Conservation (phyloP, 768 basidiomycete species). For the Rhodotorula kratochvilovae region DNA sequence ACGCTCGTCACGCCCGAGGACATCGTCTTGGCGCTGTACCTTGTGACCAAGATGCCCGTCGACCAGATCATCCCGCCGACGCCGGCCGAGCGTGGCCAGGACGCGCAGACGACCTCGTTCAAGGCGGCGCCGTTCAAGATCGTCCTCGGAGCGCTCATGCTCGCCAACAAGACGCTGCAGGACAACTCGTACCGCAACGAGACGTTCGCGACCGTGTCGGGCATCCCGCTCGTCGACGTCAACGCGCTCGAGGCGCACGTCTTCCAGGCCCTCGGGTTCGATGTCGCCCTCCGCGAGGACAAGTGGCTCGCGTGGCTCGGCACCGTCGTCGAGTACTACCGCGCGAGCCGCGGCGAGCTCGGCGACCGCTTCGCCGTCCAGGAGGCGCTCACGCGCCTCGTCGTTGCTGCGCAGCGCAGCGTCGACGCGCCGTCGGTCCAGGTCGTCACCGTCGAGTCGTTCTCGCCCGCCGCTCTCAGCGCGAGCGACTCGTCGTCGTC, state of each 20-base stretch:
- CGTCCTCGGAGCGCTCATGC: conserved; percentile 83
- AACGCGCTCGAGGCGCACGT: conserved; percentile 92
- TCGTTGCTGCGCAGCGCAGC: conserved; percentile 19
- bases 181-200: conserved; percentile 95
- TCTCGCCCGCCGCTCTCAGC: conserved; percentile 1
- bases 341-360: conserved; percentile 15
- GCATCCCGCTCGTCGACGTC: conserved; percentile 74
- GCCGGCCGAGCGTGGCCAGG: conserved; percentile 54
- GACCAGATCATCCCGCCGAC: conserved; percentile 40
- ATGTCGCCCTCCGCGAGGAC: conserved; percentile 60
- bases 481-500: conserved; percentile 1
- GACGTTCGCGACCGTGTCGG: conserved; percentile 92
- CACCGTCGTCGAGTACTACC: conserved; percentile 11
- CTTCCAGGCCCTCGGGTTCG: conserved; percentile 69
- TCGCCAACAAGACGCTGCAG: conserved; percentile 73
- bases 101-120: conserved; percentile 75
- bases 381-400: conserved; percentile 31
- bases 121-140: conserved; percentile 60
- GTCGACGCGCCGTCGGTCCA: background rate
- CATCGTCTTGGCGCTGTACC: conserved; percentile 82
- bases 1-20: conserved; percentile 93
- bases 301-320: conserved; percentile 39
- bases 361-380: conserved; percentile 28
- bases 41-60: conserved; percentile 72
- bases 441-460: background rate